A percentile compares a stretch with the other conserved stretches of the same genome.
phyloP scores from a whole-genome alignment of 1,284 basidiomycete species.

The Ustilago sp. region DNA sequence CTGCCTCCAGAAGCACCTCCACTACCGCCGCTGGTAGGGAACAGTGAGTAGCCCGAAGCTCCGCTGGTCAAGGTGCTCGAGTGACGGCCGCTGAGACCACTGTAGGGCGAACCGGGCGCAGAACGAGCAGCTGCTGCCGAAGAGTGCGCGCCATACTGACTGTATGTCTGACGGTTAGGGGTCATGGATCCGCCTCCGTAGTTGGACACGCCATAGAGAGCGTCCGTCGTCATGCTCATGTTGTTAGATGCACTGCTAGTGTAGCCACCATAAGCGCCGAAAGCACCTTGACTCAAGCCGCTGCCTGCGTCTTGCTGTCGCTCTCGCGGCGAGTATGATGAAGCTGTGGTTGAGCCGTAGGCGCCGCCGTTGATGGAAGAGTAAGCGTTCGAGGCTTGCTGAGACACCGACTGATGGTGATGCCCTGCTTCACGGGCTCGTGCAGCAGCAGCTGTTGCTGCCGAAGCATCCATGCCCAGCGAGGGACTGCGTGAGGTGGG shows the following conservation, averaged over 20 bases:
- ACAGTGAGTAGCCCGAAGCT: constrained; percentile 44
- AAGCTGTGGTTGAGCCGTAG: constrained; percentile 23
- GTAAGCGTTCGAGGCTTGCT: constrained; percentile 34
- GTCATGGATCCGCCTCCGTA: constrained; percentile 43
- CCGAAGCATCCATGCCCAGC: constrained; percentile 33
- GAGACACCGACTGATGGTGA: constrained; percentile 22
- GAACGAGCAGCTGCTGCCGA: constrained; percentile 32
- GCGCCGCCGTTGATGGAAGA: constrained; percentile 33
- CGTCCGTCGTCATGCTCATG: constrained; percentile 33
- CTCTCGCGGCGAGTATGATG: constrained; percentile 42
- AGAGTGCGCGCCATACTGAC: constrained; percentile 30
- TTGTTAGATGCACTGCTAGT: constrained; percentile 15
- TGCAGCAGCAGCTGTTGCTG: constrained; percentile 17
- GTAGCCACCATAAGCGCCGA: constrained; percentile 49
- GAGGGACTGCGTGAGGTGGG: constrained; percentile 48
- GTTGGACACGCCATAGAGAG: constrained; percentile 37
- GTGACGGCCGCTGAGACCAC: constrained; percentile 39
- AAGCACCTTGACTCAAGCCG: constrained; percentile 25
- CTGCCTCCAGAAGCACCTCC: constrained; percentile 10
- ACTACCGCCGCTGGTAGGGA: constrained; percentile 31
- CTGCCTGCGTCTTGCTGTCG: constrained; percentile 37
- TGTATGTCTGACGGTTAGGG: constrained; percentile 35
- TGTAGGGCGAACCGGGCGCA: constrained; percentile 51
- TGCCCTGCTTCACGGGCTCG: constrained; percentile 41
- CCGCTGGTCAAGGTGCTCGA: constrained; percentile 30